Base-by-base conservation (phyloP, 75 land plant species). In the Cunninghamia lanceolata region DNA sequence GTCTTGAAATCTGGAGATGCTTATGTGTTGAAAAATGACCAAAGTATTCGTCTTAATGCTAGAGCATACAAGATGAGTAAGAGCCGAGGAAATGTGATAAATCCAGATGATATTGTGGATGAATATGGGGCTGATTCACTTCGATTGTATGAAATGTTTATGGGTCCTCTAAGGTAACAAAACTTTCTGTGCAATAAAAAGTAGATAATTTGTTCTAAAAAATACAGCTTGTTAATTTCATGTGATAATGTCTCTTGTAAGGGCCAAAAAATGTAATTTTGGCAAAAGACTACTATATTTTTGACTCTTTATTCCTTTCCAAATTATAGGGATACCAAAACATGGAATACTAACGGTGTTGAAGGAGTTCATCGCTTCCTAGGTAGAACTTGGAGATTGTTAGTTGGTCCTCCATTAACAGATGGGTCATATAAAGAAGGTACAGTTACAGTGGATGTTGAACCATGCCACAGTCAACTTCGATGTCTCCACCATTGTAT, bases 91-190 rank as follows among this genome's bases (percentile, higher is more conserved):
- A 97, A 97, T 88, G 99, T 97, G 40, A 90, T 97, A 53, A 97
- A 97, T 87, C 99, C 99, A 50, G 99, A 97, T 90, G 99, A 96
- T 91, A 93, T 97, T 86, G 95, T 97, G 84, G 88, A 88, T 66
- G 96, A 97, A 52, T 97, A 94, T 91, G 99, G 99, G 85, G 98
- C 99, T 38, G 99, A 97, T 90, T 96, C 99, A 83, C 92, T 97
- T 47, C 95, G 99, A 30, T 91, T 97, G 39, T 97, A 97, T 93
- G 99, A 97, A 90, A 97, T 97, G 99, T 97, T 97, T 89, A 96
- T 97, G 99, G 99, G 99, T 17, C 99, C 99, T 68, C 87, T 97
- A 59, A 94, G 99, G 99, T 97, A 85, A 40, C 21, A 4, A 42
- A 30, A 47, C 13, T 38, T 47, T 83, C 71, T 1, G 54, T 32